Base-by-base conservation (phyloP, 2,329 filamentous ascomycete species). In the Xylaria multiplex region DNA sequence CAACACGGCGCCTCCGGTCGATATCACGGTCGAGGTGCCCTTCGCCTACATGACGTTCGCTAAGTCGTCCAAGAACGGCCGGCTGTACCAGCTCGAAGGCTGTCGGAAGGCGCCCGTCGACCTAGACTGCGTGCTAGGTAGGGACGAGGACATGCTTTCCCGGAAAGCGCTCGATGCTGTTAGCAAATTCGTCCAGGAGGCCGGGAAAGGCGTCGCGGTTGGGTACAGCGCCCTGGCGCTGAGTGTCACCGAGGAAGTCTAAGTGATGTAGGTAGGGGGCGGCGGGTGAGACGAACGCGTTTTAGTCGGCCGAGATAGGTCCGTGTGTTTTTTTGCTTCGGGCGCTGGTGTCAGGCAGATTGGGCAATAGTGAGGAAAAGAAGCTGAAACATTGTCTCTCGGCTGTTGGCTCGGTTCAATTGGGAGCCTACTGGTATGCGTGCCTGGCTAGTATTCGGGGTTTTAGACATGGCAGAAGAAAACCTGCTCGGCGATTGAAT, bases 201-300 rank as follows among this genome's bases (percentile, higher is more conserved):
- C 56, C 3, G 67, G 62, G 24, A 60, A 53, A 24, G 62, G 65
- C 6, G 24, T 35, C 13, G 37, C 5, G 13, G 24, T 66, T 9
- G 68, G 68, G 37, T 68, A 68, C 32, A 69, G 60, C 27, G 62
- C 65, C 40, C 58, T 69, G 59, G 65, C 56, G 58, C 14, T 69
- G 52, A 52, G 66, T 22, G 63, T 68, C 42, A 40, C 64, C 2
- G 49, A 43, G 32, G 40, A 32, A 82, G 66, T 1, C 77, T 60
- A 19, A 16, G n/a, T 24, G n/a, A 16, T 22, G 11, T 9, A 13
- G 37, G 2, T 13, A 40, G 37, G 13, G 37, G 37, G 3, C 9
- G 30, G 19, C 11, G 14, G 42, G 30, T 56, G 60, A 50, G 45
- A 30, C 7, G 13, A 6, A 27, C 27, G 37, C 9, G 11, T 14